Conservation (phyloP, 768 basidiomycete species). For the Leccinum pellstonianum region DNA sequence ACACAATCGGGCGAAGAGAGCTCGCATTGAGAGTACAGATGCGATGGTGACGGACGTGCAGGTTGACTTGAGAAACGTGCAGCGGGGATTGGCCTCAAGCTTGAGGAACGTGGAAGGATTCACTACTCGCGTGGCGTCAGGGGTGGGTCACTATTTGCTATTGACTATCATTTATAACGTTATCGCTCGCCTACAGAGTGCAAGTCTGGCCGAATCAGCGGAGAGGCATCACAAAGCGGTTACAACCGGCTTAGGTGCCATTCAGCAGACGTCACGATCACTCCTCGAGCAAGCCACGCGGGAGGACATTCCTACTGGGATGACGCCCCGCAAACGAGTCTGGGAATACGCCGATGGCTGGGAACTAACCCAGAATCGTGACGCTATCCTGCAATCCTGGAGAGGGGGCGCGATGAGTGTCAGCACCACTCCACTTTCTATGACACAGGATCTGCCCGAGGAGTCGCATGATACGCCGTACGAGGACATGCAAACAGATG, state of each 20-base stretch:
- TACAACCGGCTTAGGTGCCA: conserved; percentile 42
- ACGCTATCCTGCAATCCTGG: conserved; percentile 56
- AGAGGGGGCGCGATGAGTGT: conserved; percentile 35
- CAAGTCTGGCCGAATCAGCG: conserved; percentile 39
- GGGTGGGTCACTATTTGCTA: conserved; percentile 41
- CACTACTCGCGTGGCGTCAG: conserved; percentile 43
- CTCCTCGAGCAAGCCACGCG: conserved; percentile 57
- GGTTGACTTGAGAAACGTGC: conserved; percentile 50
- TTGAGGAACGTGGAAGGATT: conserved; percentile 48
- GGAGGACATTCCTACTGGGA: conserved; percentile 67
- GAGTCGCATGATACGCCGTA: conserved; percentile 21
- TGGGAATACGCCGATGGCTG: conserved; percentile 73
- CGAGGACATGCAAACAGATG: conserved; percentile 19
- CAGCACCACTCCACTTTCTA: conserved; percentile 40
- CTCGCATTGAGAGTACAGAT: conserved; percentile 59
- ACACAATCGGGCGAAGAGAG: conserved; percentile 61
- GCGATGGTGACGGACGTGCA: conserved; percentile 49
- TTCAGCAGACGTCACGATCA: conserved; percentile 50
- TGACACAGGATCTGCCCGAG: conserved; percentile 36
- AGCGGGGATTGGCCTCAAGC: conserved; percentile 49
- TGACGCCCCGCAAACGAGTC: conserved; percentile 72
- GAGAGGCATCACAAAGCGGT: conserved; percentile 46
- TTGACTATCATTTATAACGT: not conserved
- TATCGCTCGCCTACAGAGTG: conserved; percentile 34
- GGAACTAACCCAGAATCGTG: conserved; percentile 65